Evolutionary conservation across 2,329 filamentous ascomycete species (phyloP).

Genomic region (Chaetoscypha palmicola): DNA sequence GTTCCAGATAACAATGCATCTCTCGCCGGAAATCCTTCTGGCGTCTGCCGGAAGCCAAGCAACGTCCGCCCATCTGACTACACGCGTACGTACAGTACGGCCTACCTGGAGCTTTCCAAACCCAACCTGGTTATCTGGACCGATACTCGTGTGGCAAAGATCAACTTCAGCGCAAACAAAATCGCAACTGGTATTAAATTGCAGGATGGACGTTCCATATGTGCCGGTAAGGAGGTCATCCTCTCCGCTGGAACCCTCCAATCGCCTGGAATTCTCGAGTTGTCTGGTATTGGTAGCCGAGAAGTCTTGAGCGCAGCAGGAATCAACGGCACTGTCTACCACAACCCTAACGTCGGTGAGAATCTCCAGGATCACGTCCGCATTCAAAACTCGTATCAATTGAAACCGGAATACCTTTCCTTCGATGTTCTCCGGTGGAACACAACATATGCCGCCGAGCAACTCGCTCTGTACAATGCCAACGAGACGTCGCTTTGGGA

Average conservation of each 20-base stretch:
- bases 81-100: conserved; percentile 41
- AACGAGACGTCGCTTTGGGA: conserved; percentile 17
- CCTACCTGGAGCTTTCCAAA: conserved; percentile 32
- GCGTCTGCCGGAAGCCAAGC: conserved; percentile 43
- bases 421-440: conserved; percentile 20
- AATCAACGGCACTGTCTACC: conserved; percentile 37
- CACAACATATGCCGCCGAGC: conserved; percentile 27
- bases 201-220: conserved; percentile 12
- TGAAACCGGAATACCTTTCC: conserved; percentile 16
- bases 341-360: conserved; percentile 45
- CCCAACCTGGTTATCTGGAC: conserved; percentile 73
- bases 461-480: conserved; percentile 28
- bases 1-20: conserved; percentile 37
- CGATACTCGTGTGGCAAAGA: conserved; percentile 73
- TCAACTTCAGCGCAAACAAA: conserved; percentile 41
- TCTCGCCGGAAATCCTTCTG: conserved; percentile 43
- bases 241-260: conserved; percentile 45
- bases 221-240: conserved; percentile 37
- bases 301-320: conserved; percentile 37
- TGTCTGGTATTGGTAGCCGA: conserved; percentile 43
- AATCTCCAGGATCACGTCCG: conserved; percentile 41
- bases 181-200: conserved; percentile 18
- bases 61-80: conserved; percentile 42
- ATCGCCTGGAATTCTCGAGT: conserved; percentile 44
- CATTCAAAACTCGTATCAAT: conserved; percentile 20